phyloP scores from a whole-genome alignment of 2,329 filamentous ascomycete genomes.

The Escovopsis weberi region DNA sequence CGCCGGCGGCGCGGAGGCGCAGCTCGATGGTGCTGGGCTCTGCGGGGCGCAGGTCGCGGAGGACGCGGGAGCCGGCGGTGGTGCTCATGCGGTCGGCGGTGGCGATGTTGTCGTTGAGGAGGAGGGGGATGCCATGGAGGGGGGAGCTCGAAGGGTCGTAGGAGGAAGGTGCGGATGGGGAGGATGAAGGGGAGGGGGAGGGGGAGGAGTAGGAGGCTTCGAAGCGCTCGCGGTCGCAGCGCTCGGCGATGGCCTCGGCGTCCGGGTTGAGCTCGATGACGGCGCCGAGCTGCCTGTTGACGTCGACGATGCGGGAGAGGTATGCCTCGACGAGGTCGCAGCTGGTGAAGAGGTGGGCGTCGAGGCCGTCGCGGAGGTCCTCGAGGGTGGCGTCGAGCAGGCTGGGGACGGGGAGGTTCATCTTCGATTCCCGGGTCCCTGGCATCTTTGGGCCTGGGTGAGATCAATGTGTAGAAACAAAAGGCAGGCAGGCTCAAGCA shows the following conservation, averaged over 20 bases:
- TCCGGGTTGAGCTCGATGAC: slow-evolving; percentile 25
- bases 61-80: slow-evolving; percentile 39
- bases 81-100: slow-evolving; percentile 44
- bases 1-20: slow-evolving; percentile 46
- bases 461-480: no score
- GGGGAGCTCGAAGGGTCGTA: slow-evolving; percentile 14
- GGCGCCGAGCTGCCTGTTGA: slow-evolving; percentile 12
- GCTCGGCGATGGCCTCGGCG: slow-evolving; percentile 21
- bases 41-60: slow-evolving; percentile 38
- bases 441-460: no score
- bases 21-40: slow-evolving; percentile 42
- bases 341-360: slow-evolving; percentile 17
- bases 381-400: slow-evolving; percentile 11
- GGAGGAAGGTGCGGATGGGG: no score
- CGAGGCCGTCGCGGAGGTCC: slow-evolving; percentile 9
- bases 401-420: no score
- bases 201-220: not conserved
- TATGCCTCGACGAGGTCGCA: slow-evolving; percentile 21
- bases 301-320: slow-evolving; percentile 13
- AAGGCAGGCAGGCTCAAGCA: no score
- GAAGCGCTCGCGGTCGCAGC: slow-evolving; percentile 10
- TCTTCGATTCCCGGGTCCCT: no score
- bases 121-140: slow-evolving; percentile 46
- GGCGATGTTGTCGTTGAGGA: slow-evolving; percentile 51
- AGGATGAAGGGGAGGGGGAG: slow-evolving; percentile 2